Percentiles rank a stretch among this genome's conserved stretches.
These are phyloP conservation scores for Psophocarpus tetragonolobus DNA, from an alignment of 306 rosid species.

Conservation along the genomic window DNA sequence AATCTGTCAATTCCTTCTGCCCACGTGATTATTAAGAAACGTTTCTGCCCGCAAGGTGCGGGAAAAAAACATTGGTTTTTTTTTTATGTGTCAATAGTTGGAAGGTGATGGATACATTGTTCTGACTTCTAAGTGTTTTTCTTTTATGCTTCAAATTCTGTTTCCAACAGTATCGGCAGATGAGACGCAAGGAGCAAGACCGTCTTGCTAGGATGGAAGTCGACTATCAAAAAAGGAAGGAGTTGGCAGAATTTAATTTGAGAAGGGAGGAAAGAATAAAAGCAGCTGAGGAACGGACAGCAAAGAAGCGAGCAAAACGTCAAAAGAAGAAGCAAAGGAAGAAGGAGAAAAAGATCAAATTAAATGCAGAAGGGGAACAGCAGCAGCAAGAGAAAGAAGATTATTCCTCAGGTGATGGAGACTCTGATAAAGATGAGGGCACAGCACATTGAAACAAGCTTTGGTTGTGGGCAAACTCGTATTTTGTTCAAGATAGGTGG, in stretches of 20 bases:
- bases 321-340: slow-evolving; percentile 88
- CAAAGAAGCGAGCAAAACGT: slow-evolving; percentile 79
- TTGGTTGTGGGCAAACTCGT: slow-evolving; percentile 9
- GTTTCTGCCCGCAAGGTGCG: too few species aligned
- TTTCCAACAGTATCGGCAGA: slow-evolving; percentile 80
- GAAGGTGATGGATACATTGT: slow-evolving; percentile 10
- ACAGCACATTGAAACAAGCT: slow-evolving; percentile 42
- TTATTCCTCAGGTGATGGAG: slow-evolving; percentile 58
- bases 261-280: slow-evolving; percentile 86
- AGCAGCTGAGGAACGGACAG: slow-evolving; percentile 86
- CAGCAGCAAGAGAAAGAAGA: slow-evolving; percentile 50
- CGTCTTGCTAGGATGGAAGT: slow-evolving; percentile 90
- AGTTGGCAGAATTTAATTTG: slow-evolving; percentile 67
- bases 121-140: slow-evolving; percentile 19
- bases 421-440: slow-evolving; percentile 58
- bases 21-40: too few species aligned
- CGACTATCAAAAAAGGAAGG: slow-evolving; percentile 82
- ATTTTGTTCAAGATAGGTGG: slow-evolving; percentile 14
- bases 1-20: too few species aligned
- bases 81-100: background rate
- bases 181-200: slow-evolving; percentile 97
- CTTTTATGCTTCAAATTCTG: slow-evolving; percentile 23
- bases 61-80: too few species aligned
- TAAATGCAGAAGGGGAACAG: slow-evolving; percentile 53
- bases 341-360: slow-evolving; percentile 65